These are phyloP conservation scores for Coemansia furcata DNA, from an alignment of 192 early-diverging fungal genomes.

Conservation along the genomic window DNA sequence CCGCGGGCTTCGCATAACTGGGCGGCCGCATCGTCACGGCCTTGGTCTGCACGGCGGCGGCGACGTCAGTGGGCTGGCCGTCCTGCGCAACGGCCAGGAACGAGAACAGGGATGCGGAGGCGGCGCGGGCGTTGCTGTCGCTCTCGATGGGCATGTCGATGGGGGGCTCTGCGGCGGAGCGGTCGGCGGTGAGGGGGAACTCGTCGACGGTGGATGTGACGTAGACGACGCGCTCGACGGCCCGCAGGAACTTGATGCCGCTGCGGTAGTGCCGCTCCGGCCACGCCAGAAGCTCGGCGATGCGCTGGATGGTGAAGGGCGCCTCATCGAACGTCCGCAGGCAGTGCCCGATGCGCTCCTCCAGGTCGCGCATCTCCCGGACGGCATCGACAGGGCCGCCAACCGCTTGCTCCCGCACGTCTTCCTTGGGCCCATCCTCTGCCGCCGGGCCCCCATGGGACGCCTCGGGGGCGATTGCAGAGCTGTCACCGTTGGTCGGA, in stretches of 20 bases:
- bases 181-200: conserved; percentile 24
- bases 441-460: background rate
- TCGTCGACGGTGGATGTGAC: conserved; percentile 51
- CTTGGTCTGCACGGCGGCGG: conserved; percentile 2
- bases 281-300: conserved; percentile 42
- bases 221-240: conserved; percentile 44
- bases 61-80: conserved; percentile 1
- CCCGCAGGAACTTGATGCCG: conserved; percentile 44
- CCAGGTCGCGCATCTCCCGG: conserved; percentile 31
- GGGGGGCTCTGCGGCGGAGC: background rate
- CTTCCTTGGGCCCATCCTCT: background rate
- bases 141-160: conserved; percentile 18
- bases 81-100: conserved; percentile 16
- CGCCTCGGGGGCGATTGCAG: background rate
- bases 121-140: background rate
- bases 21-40: conserved; percentile 4
- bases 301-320: conserved; percentile 52
- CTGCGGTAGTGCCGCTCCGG: conserved; percentile 46
- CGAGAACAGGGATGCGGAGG: conserved; percentile 25
- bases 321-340: conserved; percentile 48
- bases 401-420: background rate
- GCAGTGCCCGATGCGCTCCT: conserved; percentile 39
- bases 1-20: background rate
- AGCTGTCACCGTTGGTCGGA: background rate
- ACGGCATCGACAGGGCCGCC: background rate